phyloP scores from a whole-genome alignment of 257 asterid species.

The Nicotiana knightiana region DNA sequence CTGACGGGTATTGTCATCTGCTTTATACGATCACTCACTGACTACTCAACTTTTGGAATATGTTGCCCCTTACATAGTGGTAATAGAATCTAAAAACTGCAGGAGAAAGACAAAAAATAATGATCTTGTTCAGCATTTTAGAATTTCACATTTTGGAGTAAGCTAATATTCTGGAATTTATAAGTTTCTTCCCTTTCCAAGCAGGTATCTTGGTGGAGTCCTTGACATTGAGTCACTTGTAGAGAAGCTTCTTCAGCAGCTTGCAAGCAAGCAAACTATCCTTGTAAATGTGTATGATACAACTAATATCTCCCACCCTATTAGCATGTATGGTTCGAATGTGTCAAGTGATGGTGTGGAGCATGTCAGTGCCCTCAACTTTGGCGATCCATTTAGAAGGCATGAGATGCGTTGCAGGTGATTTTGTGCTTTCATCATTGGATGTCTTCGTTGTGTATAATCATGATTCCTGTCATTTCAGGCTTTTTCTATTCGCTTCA shows the following conservation, averaged over 20 bases:
- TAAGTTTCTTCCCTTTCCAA: slow-evolving; percentile 11
- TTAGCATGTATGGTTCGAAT: slow-evolving; percentile 89
- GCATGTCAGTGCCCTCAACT: slow-evolving; percentile 72
- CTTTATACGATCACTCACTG: neutral
- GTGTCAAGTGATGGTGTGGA: slow-evolving; percentile 41
- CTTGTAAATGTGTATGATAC: slow-evolving; percentile 87
- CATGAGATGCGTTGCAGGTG: slow-evolving; percentile 99
- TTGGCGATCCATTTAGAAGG: slow-evolving; percentile 88
- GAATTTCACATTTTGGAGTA: neutral
- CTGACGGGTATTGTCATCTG: slow-evolving; percentile 60
- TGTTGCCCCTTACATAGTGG: neutral
- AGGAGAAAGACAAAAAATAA: neutral
- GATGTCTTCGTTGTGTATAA: neutral
- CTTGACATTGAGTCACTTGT: slow-evolving; percentile 95
- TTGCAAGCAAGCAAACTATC: slow-evolving; percentile 92
- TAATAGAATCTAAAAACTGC: neutral
- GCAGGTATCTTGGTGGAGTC: slow-evolving; percentile 98
- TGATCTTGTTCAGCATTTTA: neutral
- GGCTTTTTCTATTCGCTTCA: neutral
- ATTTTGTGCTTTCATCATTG: neutral
- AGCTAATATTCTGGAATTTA: neutral
- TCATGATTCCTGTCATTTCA: neutral
- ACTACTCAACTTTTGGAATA: neutral
- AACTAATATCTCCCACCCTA: slow-evolving; percentile 55
- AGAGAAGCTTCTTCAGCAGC: slow-evolving; percentile 95